Base-by-base conservation (phyloP, 768 basidiomycete species). In the Tricholoma hemisulphureum region DNA sequence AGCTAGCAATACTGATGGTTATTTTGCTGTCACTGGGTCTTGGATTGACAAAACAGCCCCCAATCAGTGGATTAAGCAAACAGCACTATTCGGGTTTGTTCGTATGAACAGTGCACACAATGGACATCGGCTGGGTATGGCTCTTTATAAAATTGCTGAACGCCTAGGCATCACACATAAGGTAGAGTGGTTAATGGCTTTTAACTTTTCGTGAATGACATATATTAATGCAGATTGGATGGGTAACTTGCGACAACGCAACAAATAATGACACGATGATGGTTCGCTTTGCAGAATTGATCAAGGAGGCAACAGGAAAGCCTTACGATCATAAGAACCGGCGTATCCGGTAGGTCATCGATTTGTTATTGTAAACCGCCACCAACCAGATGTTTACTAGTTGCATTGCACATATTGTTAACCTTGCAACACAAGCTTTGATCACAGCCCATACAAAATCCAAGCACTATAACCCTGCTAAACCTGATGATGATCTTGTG, bases 181-280 rank as follows among this genome's bases (percentile, higher is more conserved):
- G 20, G 45, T 46, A n/a, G 5, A 26, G n/a, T 6, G 29, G 5
- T 31, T 31, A n/a, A n/a, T n/a, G n/a, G n/a, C 6, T 31, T 6
- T 6, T 31, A 10, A 5, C 10, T 31, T 6, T 31, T 11, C 10
- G 11, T 26, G 20, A 5, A 20, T 46, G n/a, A n/a, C n/a, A 46
- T 46, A 18, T 5, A 46, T n/a, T 23, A 28, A 18, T 48, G 7
- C 56, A 75, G 74, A 62, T 75, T 58, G 70, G 71, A 1, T 60
- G 71, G 51, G 61, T 77, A 1, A 77, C 74, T 0, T 75, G 69
- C n/a, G n/a, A n/a, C n/a, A n/a, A n/a, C n/a, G n/a, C n/a, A n/a
- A n/a, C n/a, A n/a, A n/a, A n/a, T n/a, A 79, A 77, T 56, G 52
- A 55, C 16, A 75, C 73, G 0, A 77, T 76, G 72, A 39, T 73